Conservation (phyloP, 129 eudicot genomes). For the Lonicera japonica region DNA sequence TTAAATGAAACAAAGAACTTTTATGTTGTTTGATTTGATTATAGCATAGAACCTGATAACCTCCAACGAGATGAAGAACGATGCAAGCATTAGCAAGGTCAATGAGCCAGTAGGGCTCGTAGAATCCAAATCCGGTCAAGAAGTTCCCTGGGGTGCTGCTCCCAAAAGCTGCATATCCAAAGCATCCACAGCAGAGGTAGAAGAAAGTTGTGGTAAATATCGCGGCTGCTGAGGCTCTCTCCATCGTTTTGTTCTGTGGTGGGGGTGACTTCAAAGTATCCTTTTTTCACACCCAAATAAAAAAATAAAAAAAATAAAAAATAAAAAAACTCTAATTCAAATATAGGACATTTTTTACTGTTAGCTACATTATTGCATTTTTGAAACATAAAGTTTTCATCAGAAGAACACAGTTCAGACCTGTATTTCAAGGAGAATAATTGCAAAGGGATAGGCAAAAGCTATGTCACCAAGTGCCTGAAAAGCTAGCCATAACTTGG, state of each 20-base stretch:
- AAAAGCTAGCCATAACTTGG: conserved; percentile 47
- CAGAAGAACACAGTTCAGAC: conserved; percentile 12
- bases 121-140: conserved; percentile 64
- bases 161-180: conserved; percentile 73
- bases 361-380: no score
- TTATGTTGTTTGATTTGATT: no score
- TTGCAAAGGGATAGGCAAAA: conserved; percentile 61
- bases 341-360: no score
- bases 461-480: conserved; percentile 85
- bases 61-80: conserved; percentile 49
- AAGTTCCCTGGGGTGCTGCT: conserved; percentile 50
- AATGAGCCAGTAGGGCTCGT: conserved; percentile 66
- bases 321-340: no score
- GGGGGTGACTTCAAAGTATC: conserved; percentile 61
- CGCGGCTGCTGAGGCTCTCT: conserved; percentile 42
- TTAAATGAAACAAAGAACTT: no score
- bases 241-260: conserved; percentile 46
- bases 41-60: conserved; percentile 31
- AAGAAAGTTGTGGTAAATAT: conserved; percentile 44
- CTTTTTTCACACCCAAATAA: conserved; percentile 12
- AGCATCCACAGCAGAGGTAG: conserved; percentile 52
- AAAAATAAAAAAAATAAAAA: neutral
- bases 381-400: no score
- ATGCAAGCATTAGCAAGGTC: conserved; percentile 14
- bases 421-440: conserved; percentile 64